Base-by-base conservation (phyloP, 139 green algal genomes). In the Chlorella sp. region DNA sequence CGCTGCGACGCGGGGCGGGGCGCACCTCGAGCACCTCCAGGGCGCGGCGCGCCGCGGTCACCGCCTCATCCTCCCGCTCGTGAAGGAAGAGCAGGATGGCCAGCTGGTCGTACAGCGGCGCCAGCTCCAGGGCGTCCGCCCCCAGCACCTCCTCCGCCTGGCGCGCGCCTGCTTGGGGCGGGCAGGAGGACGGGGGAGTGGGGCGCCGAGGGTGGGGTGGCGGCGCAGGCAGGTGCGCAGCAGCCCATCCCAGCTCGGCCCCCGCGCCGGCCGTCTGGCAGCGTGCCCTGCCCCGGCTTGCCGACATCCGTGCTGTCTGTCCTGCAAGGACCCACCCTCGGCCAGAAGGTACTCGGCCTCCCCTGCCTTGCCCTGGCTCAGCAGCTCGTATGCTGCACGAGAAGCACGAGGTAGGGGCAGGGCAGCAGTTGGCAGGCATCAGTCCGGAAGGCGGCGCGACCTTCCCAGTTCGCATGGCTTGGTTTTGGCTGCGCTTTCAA, bases 31-130 rank as follows among this genome's bases (percentile, higher is more conserved):
- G n/a, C n/a, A n/a, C n/a, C n/a, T n/a, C n/a, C n/a, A n/a, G n/a
- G n/a, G n/a, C n/a, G n/a, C n/a, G n/a, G n/a, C n/a, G n/a, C n/a
- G n/a, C n/a, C n/a, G n/a, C n/a, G n/a, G n/a, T n/a, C 8, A n/a
- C 38, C 27, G 69, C 69, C 53, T 75, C 69, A 15, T 40, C 25
- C 69, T 67, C 48, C 25, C 69, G 69, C 36, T 77, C 77, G 45
- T 83, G 58, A 7, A 79, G 50, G 65, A 83, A 83, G 14, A 46
- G 45, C 5, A 83, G 70, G 4, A 83, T 41, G 55, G 53, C 51
- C 23, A 83, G 67, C 67, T 83, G 77, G 73, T 83, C 77, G 43
- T 63, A 83, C 23, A 83, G 56, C 4, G 68, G 50, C 0, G 67
- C 45, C 53, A 83, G 40, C 55, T 83, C 55, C 43, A 79, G 27